A percentile compares a stretch with the other conserved stretches of the same genome.
Conservation (phyloP, 306 rosid species). For the Citrullus colocynthis region DNA sequence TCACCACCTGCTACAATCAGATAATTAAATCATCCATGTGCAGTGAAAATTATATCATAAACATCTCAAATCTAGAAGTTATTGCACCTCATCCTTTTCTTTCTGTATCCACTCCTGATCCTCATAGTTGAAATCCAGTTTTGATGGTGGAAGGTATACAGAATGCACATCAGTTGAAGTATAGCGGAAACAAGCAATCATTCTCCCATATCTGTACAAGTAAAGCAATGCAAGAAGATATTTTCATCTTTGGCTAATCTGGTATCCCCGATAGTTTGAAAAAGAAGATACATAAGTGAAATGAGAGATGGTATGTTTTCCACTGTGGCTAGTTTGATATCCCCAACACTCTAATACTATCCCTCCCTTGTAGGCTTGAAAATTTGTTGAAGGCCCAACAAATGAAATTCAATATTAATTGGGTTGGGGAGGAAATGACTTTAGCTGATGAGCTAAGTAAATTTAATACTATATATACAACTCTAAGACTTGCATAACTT, state of each 20-base stretch:
- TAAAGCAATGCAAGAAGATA: not conserved
- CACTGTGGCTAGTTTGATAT: not conserved
- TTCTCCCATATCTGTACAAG: constrained; percentile 66
- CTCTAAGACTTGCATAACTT: too few species aligned
- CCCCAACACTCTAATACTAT: not conserved
- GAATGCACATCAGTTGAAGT: constrained; percentile 82
- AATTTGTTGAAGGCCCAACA: too few species aligned
- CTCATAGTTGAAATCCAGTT: constrained; percentile 51
- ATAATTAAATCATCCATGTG: constrained; percentile 1
- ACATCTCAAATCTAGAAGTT: not conserved
- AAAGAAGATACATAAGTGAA: constrained; percentile 16
- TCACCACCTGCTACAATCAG: constrained; percentile 47
- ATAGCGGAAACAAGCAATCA: constrained; percentile 98
- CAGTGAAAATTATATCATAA: not conserved
- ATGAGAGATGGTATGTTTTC: not conserved
- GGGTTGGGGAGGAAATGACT: too few species aligned
- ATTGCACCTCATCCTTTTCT: constrained; percentile 61
- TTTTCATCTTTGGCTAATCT: not conserved
- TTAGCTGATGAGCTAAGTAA: too few species aligned
- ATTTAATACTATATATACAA: too few species aligned
- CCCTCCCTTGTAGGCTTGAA: too few species aligned
- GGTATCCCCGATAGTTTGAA: not conserved
- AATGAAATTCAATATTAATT: too few species aligned
- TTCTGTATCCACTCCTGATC: constrained; percentile 76
- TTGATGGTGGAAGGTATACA: constrained; percentile 81